Conservation (phyloP, 192 early-diverging fungal species). For the Umbelopsis ramanniana region DNA sequence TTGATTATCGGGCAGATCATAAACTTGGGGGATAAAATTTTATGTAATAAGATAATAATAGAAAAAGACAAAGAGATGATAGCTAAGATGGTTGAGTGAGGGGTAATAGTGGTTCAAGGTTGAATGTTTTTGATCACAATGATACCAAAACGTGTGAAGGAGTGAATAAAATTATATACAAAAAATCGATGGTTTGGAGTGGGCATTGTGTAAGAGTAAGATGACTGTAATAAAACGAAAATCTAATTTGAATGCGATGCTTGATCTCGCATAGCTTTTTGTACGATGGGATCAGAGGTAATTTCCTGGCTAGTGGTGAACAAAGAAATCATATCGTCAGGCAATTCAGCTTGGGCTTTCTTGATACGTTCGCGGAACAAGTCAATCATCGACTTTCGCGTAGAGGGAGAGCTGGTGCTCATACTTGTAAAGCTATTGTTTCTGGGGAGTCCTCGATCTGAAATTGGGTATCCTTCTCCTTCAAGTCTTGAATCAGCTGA, state of each 20-base stretch:
- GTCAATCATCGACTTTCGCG: slow-evolving; percentile 1
- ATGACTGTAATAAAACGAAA: not conserved
- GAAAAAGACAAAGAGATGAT: too few species aligned
- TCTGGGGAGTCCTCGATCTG: not conserved
- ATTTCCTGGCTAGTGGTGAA: not conserved
- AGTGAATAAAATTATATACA: slow-evolving; percentile 13
- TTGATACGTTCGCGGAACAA: slow-evolving; percentile 3
- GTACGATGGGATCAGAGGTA: not conserved
- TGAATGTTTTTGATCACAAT: not conserved
- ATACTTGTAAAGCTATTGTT: slow-evolving; percentile 20
- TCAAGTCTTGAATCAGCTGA: not conserved
- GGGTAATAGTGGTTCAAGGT: not conserved
- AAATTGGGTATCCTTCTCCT: slow-evolving; percentile 12
- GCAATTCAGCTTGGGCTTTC: slow-evolving; percentile 6
- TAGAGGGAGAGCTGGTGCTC: not conserved
- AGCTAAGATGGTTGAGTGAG: not conserved
- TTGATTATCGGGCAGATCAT: too few species aligned
- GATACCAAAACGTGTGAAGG: not conserved
- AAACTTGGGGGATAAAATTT: too few species aligned
- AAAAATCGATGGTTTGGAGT: not conserved
- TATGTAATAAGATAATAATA: too few species aligned
- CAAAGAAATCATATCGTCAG: not conserved
- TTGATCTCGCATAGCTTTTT: not conserved
- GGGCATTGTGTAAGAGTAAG: not conserved
- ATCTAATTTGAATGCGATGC: not conserved